These are phyloP conservation scores for Diutina siamensis DNA, from an alignment of 1,139 yeast genomes.

Conservation along the genomic window DNA sequence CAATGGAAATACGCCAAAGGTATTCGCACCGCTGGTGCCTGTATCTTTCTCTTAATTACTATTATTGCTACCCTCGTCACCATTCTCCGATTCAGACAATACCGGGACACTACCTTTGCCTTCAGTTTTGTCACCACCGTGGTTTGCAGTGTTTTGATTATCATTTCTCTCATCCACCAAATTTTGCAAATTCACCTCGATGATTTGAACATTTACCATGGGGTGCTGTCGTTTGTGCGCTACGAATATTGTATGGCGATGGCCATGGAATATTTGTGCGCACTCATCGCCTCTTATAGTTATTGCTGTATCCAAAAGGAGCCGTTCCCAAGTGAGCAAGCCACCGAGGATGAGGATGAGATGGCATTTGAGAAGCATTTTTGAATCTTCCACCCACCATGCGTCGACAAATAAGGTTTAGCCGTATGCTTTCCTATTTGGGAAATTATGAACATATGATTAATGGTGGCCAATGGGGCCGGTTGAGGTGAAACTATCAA, in stretches of 20 bases:
- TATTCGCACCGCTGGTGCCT: conserved; percentile 2
- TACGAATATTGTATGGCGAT: neutral
- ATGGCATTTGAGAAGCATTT: neutral
- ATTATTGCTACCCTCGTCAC: neutral
- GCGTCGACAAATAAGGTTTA: too few relatives aligned
- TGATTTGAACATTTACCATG: neutral
- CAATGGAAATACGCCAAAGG: neutral
- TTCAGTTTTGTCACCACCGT: conserved; percentile 1
- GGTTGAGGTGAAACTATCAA: too few relatives aligned
- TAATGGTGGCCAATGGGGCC: too few relatives aligned
- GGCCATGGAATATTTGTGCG: conserved; percentile 1
- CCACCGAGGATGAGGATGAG: neutral
- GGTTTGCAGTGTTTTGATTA: neutral
- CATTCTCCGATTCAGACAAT: neutral
- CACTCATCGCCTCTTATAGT: conserved; percentile 4
- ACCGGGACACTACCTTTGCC: neutral
- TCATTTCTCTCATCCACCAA: neutral
- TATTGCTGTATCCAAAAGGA: conserved; percentile 1
- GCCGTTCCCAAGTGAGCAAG: neutral
- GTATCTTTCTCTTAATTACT: neutral
- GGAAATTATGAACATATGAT: too few relatives aligned
- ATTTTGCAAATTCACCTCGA: neutral
- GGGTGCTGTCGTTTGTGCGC: neutral
- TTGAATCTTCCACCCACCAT: too few relatives aligned
- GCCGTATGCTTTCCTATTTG: too few relatives aligned